These are phyloP conservation scores for Calendula officinalis DNA, from an alignment of 129 eudicot species.

Conservation along the genomic window DNA sequence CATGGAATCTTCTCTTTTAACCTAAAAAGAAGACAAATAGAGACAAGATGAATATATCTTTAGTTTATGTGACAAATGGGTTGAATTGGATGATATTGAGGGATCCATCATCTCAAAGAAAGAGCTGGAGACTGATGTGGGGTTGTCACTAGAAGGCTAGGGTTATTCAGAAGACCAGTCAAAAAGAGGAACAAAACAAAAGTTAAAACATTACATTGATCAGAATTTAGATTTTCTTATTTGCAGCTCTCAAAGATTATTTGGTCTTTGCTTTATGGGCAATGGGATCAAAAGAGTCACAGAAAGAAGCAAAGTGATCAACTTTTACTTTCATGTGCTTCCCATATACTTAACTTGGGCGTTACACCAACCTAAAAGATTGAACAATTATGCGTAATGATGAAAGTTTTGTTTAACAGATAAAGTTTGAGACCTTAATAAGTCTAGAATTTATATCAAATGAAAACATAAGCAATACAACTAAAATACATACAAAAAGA, in stretches of 20 bases:
- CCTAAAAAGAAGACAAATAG: slow-evolving; percentile 22
- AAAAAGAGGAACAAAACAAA: slow-evolving; percentile 29
- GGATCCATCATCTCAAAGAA: slow-evolving; percentile 28
- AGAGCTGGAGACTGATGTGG: slow-evolving; percentile 22
- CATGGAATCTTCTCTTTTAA: slow-evolving; percentile 22
- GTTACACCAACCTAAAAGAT: slow-evolving; percentile 12
- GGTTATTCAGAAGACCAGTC: slow-evolving; percentile 13
- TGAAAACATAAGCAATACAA: slow-evolving; percentile 11
- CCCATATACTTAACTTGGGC: slow-evolving; percentile 8
- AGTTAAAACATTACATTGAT: slow-evolving; percentile 16
- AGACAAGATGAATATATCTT: slow-evolving; percentile 28
- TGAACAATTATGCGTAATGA: no score
- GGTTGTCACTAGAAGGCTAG: slow-evolving; percentile 20
- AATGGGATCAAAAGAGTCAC: slow-evolving; percentile 26
- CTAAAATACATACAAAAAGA: slow-evolving; percentile 35
- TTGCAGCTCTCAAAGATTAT: slow-evolving; percentile 14
- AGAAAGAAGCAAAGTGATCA: slow-evolving; percentile 20
- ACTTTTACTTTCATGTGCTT: slow-evolving; percentile 27
- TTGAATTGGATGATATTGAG: slow-evolving; percentile 17
- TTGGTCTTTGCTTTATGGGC: slow-evolving; percentile 23
- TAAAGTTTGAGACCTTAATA: no score
- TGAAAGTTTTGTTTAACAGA: no score
- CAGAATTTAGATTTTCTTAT: slow-evolving; percentile 10
- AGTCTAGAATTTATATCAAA: not conserved
- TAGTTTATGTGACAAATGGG: slow-evolving; percentile 14